A percentile compares a stretch with the other conserved stretches of the same genome.
phyloP scores from a whole-genome alignment of 371 early-diverging fungal genomes.

The Synchytrium microbalum region DNA sequence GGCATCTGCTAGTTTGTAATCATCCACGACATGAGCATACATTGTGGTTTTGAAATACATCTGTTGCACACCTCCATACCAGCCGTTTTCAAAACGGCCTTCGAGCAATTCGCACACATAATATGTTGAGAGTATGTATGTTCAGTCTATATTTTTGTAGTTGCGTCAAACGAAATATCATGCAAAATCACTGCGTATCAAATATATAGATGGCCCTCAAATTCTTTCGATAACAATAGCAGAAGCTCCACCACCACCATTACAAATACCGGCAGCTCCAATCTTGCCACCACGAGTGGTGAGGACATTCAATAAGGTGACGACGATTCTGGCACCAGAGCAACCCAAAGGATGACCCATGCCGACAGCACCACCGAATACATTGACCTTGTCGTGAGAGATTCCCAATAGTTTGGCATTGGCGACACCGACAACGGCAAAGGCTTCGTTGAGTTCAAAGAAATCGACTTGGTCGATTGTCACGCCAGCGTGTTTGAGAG shows the following conservation, averaged over 20 bases:
- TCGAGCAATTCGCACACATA: too few relatives aligned
- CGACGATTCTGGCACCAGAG: slow-evolving; percentile 90
- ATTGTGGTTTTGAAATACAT: too few relatives aligned
- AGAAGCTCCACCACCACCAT: slow-evolving; percentile 93
- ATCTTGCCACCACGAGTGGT: slow-evolving; percentile 51
- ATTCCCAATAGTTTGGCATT: slow-evolving; percentile 78
- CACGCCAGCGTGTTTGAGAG: slow-evolving; percentile 72
- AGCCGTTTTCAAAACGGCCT: too few relatives aligned
- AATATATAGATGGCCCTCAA: too few relatives aligned
- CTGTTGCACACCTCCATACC: too few relatives aligned
- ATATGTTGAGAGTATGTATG: too few relatives aligned
- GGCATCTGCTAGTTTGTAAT: too few relatives aligned
- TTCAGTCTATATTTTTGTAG: too few relatives aligned
- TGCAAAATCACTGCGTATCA: too few relatives aligned
- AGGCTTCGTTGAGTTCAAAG: slow-evolving; percentile 97
- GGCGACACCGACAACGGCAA: slow-evolving; percentile 89
- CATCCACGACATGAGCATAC: too few relatives aligned
- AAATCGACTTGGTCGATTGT: slow-evolving; percentile 57
- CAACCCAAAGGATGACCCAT: slow-evolving; percentile 97
- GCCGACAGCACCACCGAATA: slow-evolving; percentile 93
- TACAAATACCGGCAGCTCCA: slow-evolving; percentile 92
- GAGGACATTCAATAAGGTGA: slow-evolving; percentile 73
- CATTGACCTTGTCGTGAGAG: slow-evolving; percentile 72
- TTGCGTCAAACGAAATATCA: too few relatives aligned
- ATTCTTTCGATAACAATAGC: slow-evolving; percentile 78